A percentile compares a stretch with the other conserved stretches of the same genome.
These are phyloP conservation scores for Castanea mollissima DNA, from an alignment of 306 rosid species.

Conservation along the genomic window DNA sequence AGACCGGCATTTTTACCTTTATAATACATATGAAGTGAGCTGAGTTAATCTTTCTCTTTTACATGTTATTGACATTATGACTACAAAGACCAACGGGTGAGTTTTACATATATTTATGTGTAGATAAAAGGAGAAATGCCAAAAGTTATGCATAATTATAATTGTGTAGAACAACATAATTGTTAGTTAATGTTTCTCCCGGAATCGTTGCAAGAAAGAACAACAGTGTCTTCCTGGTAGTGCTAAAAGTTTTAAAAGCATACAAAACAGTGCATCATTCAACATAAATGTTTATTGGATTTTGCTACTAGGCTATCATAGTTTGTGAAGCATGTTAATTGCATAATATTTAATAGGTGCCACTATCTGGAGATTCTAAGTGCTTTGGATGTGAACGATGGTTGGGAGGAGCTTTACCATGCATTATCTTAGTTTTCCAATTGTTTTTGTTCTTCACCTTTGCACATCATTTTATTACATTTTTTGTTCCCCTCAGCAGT, in stretches of 20 bases:
- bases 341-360: not conserved
- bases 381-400: not conserved
- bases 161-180: not conserved
- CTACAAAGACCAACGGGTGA: not conserved
- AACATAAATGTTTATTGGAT: not conserved
- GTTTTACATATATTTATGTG: not conserved
- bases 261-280: not conserved
- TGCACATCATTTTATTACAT: not conserved
- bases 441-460: not conserved
- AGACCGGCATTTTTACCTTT: not conserved
- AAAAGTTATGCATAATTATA: not conserved
- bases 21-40: not conserved
- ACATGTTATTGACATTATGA: not conserved
- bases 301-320: not conserved
- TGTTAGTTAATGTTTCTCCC: not conserved
- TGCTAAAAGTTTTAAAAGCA: not conserved
- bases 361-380: not conserved
- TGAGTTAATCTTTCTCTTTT: not conserved
- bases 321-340: not conserved
- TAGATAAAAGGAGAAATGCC: not conserved
- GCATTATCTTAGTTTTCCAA: not conserved
- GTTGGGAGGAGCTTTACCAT: not conserved
- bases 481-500: not conserved
- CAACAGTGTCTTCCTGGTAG: not conserved
- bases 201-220: not conserved